phyloP scores from a whole-genome alignment of 768 basidiomycete genomes.

The Lentinula guzmanii region DNA sequence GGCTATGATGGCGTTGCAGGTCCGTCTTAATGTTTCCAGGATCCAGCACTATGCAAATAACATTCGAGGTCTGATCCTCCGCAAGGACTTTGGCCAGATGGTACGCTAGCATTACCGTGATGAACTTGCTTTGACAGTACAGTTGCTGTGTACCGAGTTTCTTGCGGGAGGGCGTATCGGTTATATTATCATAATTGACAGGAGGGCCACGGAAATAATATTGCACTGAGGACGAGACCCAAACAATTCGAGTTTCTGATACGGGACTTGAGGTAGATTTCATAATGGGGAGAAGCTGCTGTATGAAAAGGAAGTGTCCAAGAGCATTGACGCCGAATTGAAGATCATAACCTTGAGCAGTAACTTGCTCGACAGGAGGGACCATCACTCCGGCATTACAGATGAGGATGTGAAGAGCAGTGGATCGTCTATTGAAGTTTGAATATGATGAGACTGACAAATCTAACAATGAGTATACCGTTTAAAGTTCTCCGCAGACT shows the following conservation, averaged over 20 bases:
- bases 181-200: neutral
- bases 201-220: neutral
- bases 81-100: neutral
- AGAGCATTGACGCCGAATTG: neutral
- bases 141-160: neutral
- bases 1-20: neutral
- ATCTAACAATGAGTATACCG: conserved; percentile 2
- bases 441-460: neutral
- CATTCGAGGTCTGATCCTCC: neutral
- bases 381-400: neutral
- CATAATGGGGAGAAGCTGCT: neutral
- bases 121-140: neutral
- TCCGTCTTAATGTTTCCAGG: neutral
- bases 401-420: neutral
- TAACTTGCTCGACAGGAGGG: neutral
- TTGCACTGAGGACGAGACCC: neutral
- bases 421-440: neutral
- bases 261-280: neutral
- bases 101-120: neutral
- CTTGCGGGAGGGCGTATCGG: neutral
- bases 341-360: neutral
- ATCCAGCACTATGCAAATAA: neutral
- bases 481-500: conserved; percentile 16
- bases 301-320: neutral
- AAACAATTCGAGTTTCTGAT: neutral